Evolutionary conservation across 768 basidiomycete genomes (phyloP), one percentile per base, ranked within the genome.

Genomic region (Pleurotus cornucopiae): DNA sequence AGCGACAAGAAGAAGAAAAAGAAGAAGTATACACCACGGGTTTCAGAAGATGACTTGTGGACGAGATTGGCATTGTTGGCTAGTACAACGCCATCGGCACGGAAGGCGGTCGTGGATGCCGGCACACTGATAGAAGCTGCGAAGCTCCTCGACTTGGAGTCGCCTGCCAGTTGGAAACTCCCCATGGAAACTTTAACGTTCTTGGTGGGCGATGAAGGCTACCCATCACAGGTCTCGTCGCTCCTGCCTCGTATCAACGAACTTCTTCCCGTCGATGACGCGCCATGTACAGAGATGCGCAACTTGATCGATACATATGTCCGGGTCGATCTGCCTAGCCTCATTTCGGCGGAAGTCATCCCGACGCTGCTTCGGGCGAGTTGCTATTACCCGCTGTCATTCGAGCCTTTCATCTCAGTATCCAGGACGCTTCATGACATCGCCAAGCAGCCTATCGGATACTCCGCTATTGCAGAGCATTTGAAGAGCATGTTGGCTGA

Each of bases 1-100:
- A 52, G 55, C 34, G 57, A 53, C 9, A 57, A 49, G 45, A 62
- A 61, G 43, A 60, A 61, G 53, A 63, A 64, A 38, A 60, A 60
- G 56, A 65, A 65, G 60, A 52, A 49, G 14, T 59, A 58, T 21
- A 45, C 40, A 14, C 59, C 63, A 7, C 47, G 56, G 16, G 52
- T 63, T 16, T 46, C 53, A 37, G 38, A 56, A 16, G 21, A 5
- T 21, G 40, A 44, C 11, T 49, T 62, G 9, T 55, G 60, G 59
- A 45, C 37, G n/a, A 20, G 61, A 13, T 46, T 63, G 41, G 16
- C 20, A 9, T 23, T 49, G 9, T 46, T 63, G 12, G 37, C 52
- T 4, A 18, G 43, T 4, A 60, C 58, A 23, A 62, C 61, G 4
- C 20, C 30, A 6, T 39, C 43, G n/a, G 62, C 57, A 6, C 43